Evolutionary conservation across 1,139 yeast genomes (phyloP).

Genomic region (Hansenula sp.): DNA sequence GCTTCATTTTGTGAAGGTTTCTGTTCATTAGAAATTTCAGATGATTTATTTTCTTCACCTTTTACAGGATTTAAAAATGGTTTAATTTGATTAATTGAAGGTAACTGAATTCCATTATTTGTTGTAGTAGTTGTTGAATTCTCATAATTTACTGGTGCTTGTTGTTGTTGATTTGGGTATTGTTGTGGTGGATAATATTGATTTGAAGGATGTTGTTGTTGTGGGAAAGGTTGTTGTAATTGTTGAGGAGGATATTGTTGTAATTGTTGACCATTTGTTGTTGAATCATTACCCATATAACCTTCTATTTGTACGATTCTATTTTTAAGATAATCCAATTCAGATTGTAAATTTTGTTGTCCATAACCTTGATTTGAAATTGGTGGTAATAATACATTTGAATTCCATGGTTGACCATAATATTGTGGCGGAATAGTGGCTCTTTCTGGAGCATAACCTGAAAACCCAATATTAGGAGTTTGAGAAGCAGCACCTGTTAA

Average conservation of each 20-base stretch:
- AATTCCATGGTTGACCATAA: constrained; percentile 1
- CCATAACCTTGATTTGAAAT: constrained; percentile 5
- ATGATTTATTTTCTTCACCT: background rate
- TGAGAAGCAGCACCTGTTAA: constrained; percentile 4
- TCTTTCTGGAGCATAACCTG: no score
- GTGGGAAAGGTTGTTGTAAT: background rate
- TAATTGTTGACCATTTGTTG: constrained; percentile 1
- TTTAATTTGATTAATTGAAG: constrained; percentile 1
- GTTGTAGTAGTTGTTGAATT: background rate
- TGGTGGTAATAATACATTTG: constrained; percentile 3
- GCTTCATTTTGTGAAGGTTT: constrained; percentile 6
- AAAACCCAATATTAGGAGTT: no score
- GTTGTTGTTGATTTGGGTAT: background rate
- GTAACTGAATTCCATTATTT: background rate
- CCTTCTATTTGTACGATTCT: constrained; percentile 5
- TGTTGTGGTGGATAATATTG: background rate
- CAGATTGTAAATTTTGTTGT: constrained; percentile 9
- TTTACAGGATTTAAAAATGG: background rate
- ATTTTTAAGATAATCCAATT: constrained; percentile 9
- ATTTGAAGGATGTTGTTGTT: no score
- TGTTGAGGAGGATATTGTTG: background rate
- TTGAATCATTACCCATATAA: background rate
- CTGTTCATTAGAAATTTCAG: background rate
- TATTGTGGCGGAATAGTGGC: constrained; percentile 1
- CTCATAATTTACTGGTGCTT: background rate